phyloP scores from a whole-genome alignment of 2,329 filamentous ascomycete species.

The Apiospora arundinis region DNA sequence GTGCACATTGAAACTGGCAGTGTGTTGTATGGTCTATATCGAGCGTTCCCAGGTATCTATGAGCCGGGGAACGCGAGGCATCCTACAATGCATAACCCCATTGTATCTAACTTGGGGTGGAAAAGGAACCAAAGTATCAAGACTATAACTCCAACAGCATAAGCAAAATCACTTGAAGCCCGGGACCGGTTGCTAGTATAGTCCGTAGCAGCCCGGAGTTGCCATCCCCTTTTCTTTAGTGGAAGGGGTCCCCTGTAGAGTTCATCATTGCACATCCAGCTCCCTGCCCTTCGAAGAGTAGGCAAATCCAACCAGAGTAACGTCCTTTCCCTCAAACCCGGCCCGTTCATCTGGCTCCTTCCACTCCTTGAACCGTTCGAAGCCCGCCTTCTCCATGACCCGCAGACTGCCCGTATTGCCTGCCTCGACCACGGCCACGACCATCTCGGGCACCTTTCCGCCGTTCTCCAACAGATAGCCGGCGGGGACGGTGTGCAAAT shows the following conservation, averaged over 20 bases:
- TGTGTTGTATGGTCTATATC: not conserved
- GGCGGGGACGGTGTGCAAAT: conserved; percentile 42
- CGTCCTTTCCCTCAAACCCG: conserved; percentile 19
- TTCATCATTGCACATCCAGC: not conserved
- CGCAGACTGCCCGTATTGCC: conserved; percentile 60
- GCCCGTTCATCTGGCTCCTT: conserved; percentile 36
- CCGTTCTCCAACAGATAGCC: conserved; percentile 28
- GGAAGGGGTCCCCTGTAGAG: not conserved
- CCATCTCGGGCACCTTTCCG: conserved; percentile 44
- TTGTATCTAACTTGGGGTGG: not conserved
- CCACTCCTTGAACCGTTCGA: conserved; percentile 53
- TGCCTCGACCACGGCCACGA: conserved; percentile 55
- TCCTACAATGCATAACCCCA: not conserved
- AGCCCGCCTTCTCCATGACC: conserved; percentile 63
- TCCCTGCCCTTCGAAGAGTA: not conserved
- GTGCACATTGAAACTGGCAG: not conserved
- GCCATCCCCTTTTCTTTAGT: not conserved
- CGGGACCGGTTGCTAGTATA: not conserved
- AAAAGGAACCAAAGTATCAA: not conserved
- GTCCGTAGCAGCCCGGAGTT: not conserved
- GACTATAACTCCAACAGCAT: not conserved
- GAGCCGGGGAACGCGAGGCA: not conserved
- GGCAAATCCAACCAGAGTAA: conserved; percentile 10
- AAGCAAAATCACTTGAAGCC: not conserved
- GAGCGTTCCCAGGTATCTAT: not conserved